These are phyloP conservation scores for Backusella mclennaniae DNA, from an alignment of 192 early-diverging fungal species.

Conservation along the genomic window DNA sequence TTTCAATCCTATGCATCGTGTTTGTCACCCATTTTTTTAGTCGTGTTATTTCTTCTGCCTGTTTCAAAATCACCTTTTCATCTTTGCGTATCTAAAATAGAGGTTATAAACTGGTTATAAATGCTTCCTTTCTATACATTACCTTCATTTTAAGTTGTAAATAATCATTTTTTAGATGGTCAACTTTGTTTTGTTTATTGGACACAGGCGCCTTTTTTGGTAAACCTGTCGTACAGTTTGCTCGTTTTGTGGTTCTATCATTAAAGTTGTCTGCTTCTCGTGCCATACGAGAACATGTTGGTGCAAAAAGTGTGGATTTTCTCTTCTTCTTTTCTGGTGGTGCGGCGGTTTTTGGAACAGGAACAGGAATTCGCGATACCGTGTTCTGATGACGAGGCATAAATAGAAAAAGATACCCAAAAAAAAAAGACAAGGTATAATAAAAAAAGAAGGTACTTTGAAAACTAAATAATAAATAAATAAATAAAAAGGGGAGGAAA, in stretches of 20 bases:
- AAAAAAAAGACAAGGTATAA: not conserved
- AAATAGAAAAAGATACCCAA: not conserved
- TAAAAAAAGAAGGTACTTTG: not conserved
- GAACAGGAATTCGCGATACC: not conserved
- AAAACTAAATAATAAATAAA: not conserved
- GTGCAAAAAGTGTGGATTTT: conserved; percentile 6
- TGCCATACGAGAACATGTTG: conserved; percentile 18
- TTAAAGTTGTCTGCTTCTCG: conserved; percentile 14
- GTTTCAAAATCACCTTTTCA: not conserved
- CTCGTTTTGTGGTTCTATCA: not conserved
- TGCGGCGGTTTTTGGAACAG: not conserved
- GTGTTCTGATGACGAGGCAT: conserved; percentile 4
- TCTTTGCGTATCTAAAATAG: not conserved
- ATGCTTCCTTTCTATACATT: not conserved
- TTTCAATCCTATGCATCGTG: not conserved
- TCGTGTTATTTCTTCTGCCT: not conserved
- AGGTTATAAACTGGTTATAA: not conserved
- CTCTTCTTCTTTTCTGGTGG: conserved; percentile 3
- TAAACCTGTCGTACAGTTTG: not conserved
- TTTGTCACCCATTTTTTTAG: not conserved
- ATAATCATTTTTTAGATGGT: not conserved
- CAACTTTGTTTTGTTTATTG: not conserved
- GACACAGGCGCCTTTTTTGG: not conserved
- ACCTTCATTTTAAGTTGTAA: not conserved
- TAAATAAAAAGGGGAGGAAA: not conserved